phyloP scores from a whole-genome alignment of 1,284 basidiomycete species.

The Pseudozyma thailandica region DNA sequence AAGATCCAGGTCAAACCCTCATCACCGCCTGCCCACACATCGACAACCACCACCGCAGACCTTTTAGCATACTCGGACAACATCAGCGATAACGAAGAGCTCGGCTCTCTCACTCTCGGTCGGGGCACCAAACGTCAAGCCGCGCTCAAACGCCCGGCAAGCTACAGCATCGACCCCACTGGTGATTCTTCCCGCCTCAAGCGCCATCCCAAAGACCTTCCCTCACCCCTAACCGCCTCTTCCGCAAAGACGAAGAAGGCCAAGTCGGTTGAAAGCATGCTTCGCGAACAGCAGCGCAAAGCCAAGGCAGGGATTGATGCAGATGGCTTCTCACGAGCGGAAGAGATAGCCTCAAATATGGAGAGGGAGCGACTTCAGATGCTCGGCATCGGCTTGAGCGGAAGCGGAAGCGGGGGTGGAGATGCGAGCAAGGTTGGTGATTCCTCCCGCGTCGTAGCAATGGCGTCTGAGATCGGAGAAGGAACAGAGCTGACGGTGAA shows the following conservation, averaged over 20 bases:
- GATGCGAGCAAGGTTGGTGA: neutral
- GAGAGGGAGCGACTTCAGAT: constrained; percentile 31
- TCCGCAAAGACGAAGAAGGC: constrained; percentile 6
- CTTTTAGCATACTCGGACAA: neutral
- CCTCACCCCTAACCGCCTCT: constrained; percentile 4
- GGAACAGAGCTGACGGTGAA: constrained; percentile 22
- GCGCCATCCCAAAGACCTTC: constrained; percentile 21
- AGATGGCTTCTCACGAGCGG: constrained; percentile 38
- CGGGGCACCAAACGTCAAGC: constrained; percentile 27
- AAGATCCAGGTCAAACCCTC: constrained; percentile 16
- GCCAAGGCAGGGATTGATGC: constrained; percentile 28
- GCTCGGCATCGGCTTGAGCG: constrained; percentile 19
- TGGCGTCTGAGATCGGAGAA: constrained; percentile 1
- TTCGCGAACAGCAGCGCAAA: constrained; percentile 27
- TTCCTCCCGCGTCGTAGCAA: neutral
- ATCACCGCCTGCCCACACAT: neutral
- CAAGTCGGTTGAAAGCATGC: constrained; percentile 10
- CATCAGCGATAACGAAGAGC: constrained; percentile 21
- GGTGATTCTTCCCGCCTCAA: constrained; percentile 28
- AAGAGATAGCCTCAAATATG: constrained; percentile 37
- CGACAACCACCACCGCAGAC: neutral
- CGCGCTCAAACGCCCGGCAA: constrained; percentile 29
- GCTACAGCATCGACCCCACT: constrained; percentile 41
- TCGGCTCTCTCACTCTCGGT: constrained; percentile 26
- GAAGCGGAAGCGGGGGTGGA: neutral